phyloP scores from a whole-genome alignment of 2,329 filamentous ascomycete genomes.

The Epicoccum sorghinum region DNA sequence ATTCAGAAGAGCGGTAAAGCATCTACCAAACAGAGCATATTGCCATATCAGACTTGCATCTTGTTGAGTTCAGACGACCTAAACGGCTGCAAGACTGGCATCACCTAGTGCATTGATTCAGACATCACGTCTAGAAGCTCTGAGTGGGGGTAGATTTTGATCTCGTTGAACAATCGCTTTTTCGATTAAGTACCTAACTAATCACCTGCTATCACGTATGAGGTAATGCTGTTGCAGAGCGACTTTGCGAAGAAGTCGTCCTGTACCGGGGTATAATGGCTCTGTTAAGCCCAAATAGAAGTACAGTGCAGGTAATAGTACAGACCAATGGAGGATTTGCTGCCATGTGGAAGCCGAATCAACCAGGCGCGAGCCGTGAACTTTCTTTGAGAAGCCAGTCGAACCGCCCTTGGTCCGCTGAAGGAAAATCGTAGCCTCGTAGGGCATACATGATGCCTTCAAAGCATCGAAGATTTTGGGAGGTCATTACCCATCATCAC shows the following conservation, averaged over 20 bases:
- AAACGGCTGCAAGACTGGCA: conserved; percentile 3
- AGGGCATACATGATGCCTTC: conserved; percentile 40
- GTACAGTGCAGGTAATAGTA: conserved; percentile 51
- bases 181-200: conserved; percentile 43
- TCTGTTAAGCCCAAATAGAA: conserved; percentile 41
- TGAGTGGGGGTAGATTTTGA: neutral
- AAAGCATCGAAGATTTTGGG: conserved; percentile 45
- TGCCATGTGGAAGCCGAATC: conserved; percentile 18
- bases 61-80: conserved; percentile 6
- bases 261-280: conserved; percentile 44
- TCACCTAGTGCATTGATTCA: neutral
- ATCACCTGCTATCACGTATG: conserved; percentile 36
- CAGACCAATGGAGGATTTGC: conserved; percentile 39
- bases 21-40: conserved; percentile 32
- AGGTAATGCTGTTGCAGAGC: conserved; percentile 39
- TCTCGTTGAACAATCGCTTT: conserved; percentile 38
- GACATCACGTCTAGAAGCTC: neutral
- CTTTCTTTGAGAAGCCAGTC: conserved; percentile 38
- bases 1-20: conserved; percentile 50
- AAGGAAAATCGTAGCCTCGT: conserved; percentile 50
- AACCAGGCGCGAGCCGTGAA: conserved; percentile 47
- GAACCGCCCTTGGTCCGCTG: conserved; percentile 35
- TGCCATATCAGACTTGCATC: conserved; percentile 22
- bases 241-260: conserved; percentile 29
- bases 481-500: conserved; percentile 38